Conservation (phyloP, 73 alveolate genomes). For the Diophrys appendiculata region DNA sequence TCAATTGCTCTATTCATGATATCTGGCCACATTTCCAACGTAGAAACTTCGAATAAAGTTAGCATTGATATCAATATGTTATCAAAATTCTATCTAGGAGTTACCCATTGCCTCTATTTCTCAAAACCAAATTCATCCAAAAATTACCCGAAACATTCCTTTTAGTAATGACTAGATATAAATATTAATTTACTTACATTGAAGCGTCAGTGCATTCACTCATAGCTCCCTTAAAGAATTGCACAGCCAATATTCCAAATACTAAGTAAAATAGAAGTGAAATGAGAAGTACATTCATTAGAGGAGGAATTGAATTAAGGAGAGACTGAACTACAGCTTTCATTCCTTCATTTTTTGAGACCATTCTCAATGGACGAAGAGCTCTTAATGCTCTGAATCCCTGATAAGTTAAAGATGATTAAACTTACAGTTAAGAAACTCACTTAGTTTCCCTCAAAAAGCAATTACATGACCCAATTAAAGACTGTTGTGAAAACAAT, state of each 20-base stretch:
- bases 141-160: constrained; percentile 55
- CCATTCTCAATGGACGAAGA: constrained; percentile 74
- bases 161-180: background rate
- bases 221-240: constrained; percentile 67
- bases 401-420: constrained; percentile 15
- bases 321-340: constrained; percentile 69
- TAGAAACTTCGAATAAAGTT: constrained; percentile 66
- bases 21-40: constrained; percentile 73
- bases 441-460: constrained; percentile 4
- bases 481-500: constrained; percentile 43
- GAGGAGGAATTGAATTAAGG: constrained; percentile 60
- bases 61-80: constrained; percentile 61
- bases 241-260: constrained; percentile 75
- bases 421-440: constrained; percentile 26
- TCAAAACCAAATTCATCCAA: background rate
- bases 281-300: constrained; percentile 67
- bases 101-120: constrained; percentile 31
- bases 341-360: constrained; percentile 75
- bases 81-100: constrained; percentile 64
- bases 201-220: constrained; percentile 38
- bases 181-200: constrained; percentile 4
- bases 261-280: constrained; percentile 64
- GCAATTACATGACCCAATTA: constrained; percentile 31
- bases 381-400: constrained; percentile 82
- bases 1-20: constrained; percentile 40